Evolutionary conservation across 1,284 basidiomycete genomes (phyloP).

Genomic region (Earliella scabrosa): DNA sequence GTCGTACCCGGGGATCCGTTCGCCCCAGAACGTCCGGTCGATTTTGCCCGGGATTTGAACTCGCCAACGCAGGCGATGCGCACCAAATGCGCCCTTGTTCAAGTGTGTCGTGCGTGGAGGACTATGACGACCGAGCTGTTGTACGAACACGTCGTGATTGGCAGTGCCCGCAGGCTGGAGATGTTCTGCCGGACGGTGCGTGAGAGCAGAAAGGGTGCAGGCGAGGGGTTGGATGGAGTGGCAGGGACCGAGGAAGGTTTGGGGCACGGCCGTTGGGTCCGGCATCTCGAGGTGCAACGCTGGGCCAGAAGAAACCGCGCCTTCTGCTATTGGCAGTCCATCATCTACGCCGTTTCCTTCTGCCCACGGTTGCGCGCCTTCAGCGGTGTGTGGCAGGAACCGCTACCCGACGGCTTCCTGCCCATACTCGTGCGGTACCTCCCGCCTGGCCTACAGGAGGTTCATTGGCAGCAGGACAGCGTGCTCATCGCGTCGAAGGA

Average conservation of each 20-base stretch:
- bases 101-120: constrained; percentile 55
- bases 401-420: constrained; percentile 23
- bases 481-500: constrained; percentile 21
- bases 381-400: constrained; percentile 29
- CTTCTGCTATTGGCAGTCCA: constrained; percentile 20
- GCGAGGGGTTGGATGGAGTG: neutral
- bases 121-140: constrained; percentile 47
- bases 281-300: constrained; percentile 29
- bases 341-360: constrained; percentile 22
- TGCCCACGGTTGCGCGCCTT: constrained; percentile 27
- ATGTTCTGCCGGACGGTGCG: constrained; percentile 24
- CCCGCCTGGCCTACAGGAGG: constrained; percentile 24
- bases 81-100: constrained; percentile 52
- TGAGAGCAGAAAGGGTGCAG: constrained; percentile 17
- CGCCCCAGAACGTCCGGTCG: constrained; percentile 28
- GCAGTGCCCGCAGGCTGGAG: constrained; percentile 23
- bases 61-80: constrained; percentile 41
- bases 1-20: constrained; percentile 30
- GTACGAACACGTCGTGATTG: constrained; percentile 47
- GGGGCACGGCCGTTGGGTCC: constrained; percentile 29
- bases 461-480: constrained; percentile 32
- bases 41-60: constrained; percentile 33
- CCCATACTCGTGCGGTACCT: constrained; percentile 26
- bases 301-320: constrained; percentile 22
- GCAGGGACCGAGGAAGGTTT: neutral